A percentile compares a stretch with the other conserved stretches of the same genome.
Evolutionary conservation across 177 flowering plant genomes (phyloP).

Genomic region (Vitis hybrid): DNA sequence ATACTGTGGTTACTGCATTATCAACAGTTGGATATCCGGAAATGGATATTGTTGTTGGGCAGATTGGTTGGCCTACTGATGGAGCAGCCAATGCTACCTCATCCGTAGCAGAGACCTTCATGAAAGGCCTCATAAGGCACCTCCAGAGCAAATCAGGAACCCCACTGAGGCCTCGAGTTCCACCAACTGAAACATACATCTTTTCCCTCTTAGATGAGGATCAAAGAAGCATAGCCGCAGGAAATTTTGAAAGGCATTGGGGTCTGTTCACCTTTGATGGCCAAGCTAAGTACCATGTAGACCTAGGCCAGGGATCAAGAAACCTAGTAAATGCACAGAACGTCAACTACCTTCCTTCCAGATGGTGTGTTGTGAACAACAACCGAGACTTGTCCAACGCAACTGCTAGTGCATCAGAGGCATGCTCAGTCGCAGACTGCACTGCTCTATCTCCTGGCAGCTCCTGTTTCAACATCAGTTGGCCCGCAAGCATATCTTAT

Average conservation of each 20-base stretch:
- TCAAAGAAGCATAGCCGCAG: constrained; percentile 49
- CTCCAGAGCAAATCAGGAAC: constrained; percentile 63
- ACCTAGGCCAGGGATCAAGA: constrained; percentile 52
- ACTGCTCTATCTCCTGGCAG: constrained; percentile 67
- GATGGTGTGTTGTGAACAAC: constrained; percentile 89
- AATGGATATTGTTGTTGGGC: constrained; percentile 62
- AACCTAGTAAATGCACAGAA: constrained; percentile 60
- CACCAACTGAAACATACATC: constrained; percentile 62
- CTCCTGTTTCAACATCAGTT: constrained; percentile 71
- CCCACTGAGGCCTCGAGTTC: constrained; percentile 58
- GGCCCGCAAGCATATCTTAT: constrained; percentile 87
- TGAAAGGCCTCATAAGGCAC: constrained; percentile 60
- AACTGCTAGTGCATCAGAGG: constrained; percentile 47
- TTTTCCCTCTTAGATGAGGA: constrained; percentile 79
- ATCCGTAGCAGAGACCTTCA: constrained; percentile 58
- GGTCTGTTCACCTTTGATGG: constrained; percentile 93
- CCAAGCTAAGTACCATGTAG: constrained; percentile 73
- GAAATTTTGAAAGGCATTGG: constrained; percentile 84
- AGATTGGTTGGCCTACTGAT: constrained; percentile 96
- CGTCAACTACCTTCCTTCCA: constrained; percentile 70
- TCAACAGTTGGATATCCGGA: constrained; percentile 55
- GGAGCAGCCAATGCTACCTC: constrained; percentile 75
- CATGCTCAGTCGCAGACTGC: constrained; percentile 76
- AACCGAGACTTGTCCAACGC: constrained; percentile 66
- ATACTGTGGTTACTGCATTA: constrained; percentile 62